phyloP scores from a whole-genome alignment of 805 yeast genomes.

The Teunomyces lycoperdinae region DNA sequence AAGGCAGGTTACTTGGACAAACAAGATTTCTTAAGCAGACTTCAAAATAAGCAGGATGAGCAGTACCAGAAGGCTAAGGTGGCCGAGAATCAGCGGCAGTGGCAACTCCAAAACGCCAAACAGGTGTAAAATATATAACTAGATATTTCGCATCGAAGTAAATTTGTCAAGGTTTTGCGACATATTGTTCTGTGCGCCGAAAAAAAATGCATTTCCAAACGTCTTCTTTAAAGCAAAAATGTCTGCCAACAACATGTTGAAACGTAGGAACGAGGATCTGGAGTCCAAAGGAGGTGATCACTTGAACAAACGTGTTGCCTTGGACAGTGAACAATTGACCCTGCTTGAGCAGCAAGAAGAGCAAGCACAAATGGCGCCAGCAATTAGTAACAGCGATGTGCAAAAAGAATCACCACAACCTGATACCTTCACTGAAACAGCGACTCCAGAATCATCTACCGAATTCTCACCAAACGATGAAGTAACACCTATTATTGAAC shows the following conservation, averaged over 20 bases:
- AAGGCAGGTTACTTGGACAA: constrained; percentile 89
- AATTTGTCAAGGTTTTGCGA: neutral
- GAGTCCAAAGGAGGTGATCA: constrained; percentile 44
- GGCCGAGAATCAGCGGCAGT: constrained; percentile 21
- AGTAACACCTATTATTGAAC: neutral
- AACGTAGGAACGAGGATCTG: constrained; percentile 66
- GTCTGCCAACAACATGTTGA: constrained; percentile 37
- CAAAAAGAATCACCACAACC: neutral
- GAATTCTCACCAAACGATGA: neutral
- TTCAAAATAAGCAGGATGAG: constrained; percentile 57
- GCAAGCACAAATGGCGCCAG: constrained; percentile 42
- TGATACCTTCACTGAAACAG: neutral
- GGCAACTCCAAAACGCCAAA: constrained; percentile 10
- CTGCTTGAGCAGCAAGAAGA: constrained; percentile 41
- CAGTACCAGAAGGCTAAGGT: constrained; percentile 45
- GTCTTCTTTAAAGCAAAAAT: constrained; percentile 3
- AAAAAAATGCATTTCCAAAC: constrained; percentile 1
- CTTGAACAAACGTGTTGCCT: constrained; percentile 64
- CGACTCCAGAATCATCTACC: neutral
- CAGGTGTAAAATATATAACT: neutral
- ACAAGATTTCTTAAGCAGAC: constrained; percentile 82
- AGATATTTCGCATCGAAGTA: neutral
- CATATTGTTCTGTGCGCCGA: neutral
- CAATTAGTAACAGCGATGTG: constrained; percentile 13
- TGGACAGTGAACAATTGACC: constrained; percentile 58